Evolutionary conservation across 2,329 filamentous ascomycete genomes (phyloP).

Genomic region (Stylonectria norvegica): DNA sequence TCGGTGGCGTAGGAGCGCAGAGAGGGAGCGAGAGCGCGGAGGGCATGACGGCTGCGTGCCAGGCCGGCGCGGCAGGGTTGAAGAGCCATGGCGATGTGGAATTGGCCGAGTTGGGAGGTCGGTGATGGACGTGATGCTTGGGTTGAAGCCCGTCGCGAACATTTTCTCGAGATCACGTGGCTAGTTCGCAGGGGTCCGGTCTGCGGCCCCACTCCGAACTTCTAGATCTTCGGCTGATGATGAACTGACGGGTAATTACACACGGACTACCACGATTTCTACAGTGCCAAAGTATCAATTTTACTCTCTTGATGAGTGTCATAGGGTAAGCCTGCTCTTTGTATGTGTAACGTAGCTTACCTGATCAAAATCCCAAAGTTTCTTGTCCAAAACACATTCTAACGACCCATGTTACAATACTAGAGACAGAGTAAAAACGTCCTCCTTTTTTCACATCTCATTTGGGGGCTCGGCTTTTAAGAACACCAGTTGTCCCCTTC

Average conservation of each 20-base stretch:
- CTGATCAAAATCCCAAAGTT: neutral
- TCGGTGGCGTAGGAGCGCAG: constrained; percentile 31
- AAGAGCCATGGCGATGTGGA: constrained; percentile 29
- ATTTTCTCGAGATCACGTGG: constrained; percentile 34
- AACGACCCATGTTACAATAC: no score
- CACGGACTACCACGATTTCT: no score
- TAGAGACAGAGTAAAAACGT: no score
- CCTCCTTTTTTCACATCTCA: no score
- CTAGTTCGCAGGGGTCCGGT: constrained; percentile 8
- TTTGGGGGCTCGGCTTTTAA: no score
- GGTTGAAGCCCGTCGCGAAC: constrained; percentile 24
- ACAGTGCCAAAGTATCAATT: no score
- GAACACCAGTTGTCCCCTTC: no score
- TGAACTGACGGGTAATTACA: no score
- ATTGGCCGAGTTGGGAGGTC: constrained; percentile 10
- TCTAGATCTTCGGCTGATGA: constrained; percentile 2
- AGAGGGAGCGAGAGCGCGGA: constrained; percentile 21
- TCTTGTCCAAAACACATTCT: no score
- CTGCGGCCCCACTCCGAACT: constrained; percentile 19
- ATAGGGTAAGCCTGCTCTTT: no score
- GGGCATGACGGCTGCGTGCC: constrained; percentile 22
- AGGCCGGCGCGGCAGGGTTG: constrained; percentile 33
- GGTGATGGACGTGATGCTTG: constrained; percentile 4
- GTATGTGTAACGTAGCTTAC: neutral
- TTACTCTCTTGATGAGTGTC: no score